Conservation (phyloP, 192 early-diverging fungal genomes). For the Coemansia furcata region DNA sequence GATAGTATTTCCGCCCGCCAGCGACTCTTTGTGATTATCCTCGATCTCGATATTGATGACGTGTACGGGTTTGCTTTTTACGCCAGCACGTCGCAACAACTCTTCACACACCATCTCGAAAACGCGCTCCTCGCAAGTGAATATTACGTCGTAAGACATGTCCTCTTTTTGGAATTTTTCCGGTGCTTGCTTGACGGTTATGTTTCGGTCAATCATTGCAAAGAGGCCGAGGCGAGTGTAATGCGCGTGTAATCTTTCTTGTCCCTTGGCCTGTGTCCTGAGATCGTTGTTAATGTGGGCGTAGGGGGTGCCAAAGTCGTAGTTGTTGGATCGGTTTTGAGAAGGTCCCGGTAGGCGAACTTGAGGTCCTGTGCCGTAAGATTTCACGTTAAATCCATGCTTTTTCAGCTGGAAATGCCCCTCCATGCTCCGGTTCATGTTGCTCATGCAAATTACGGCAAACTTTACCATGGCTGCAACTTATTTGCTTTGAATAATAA, state of each 20-base stretch:
- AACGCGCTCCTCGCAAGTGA: slow-evolving; percentile 95
- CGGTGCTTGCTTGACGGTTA: slow-evolving; percentile 85
- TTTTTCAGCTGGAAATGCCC: slow-evolving; percentile 76
- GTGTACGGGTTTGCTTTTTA: slow-evolving; percentile 73
- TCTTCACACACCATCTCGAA: slow-evolving; percentile 95
- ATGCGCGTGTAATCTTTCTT: slow-evolving; percentile 13
- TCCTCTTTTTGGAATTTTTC: slow-evolving; percentile 80
- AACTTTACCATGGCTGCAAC: slow-evolving; percentile 65
- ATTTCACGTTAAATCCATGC: slow-evolving; percentile 77
- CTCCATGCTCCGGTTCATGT: slow-evolving; percentile 98
- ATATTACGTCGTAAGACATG: slow-evolving; percentile 83
- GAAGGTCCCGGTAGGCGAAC: slow-evolving; percentile 89
- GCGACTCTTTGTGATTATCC: slow-evolving; percentile 89
- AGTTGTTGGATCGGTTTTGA: slow-evolving; percentile 85
- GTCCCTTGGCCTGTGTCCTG: slow-evolving; percentile 58
- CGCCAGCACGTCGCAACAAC: slow-evolving; percentile 65
- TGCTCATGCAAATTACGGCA: slow-evolving; percentile 95
- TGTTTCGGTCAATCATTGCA: slow-evolving; percentile 91
- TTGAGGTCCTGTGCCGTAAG: slow-evolving; percentile 87
- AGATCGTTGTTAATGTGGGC: slow-evolving; percentile 85
- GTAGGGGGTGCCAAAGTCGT: slow-evolving; percentile 91
- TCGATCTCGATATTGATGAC: slow-evolving; percentile 96
- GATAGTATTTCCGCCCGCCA: slow-evolving; percentile 81
- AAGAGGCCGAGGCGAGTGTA: slow-evolving; percentile 89
- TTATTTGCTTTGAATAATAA: not conserved